A percentile compares a stretch with the other conserved stretches of the same genome.
Conservation (phyloP, 2,329 filamentous ascomycete species). For the Fusarium sp. region DNA sequence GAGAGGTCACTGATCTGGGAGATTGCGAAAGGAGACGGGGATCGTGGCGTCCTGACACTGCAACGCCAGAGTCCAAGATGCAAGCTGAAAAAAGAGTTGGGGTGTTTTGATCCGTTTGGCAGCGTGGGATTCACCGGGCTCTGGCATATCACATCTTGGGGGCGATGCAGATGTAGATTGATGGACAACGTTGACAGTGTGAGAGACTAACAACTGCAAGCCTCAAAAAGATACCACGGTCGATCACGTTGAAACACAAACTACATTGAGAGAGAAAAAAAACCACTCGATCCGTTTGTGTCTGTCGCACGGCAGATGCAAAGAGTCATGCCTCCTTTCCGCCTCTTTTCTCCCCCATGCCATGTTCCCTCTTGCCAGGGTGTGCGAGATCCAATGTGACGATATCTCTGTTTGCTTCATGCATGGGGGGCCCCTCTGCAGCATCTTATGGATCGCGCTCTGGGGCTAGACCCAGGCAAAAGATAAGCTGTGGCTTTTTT, state of each 20-base stretch:
- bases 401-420: neutral
- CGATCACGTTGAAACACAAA: neutral
- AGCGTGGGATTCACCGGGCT: neutral
- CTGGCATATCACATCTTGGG: neutral
- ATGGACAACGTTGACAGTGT: neutral
- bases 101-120: too few relatives aligned
- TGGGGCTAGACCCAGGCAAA: neutral
- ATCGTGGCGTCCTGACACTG: neutral
- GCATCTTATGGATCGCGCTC: neutral
- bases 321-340: neutral
- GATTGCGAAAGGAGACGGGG: neutral
- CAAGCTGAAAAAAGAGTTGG: too few relatives aligned
- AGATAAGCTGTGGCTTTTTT: neutral
- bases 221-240: neutral
- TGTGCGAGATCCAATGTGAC: neutral
- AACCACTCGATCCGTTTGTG: neutral
- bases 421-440: neutral
- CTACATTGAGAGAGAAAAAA: neutral
- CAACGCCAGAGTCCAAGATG: neutral
- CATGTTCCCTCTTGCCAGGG: neutral
- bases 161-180: neutral
- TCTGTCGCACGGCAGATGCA: neutral
- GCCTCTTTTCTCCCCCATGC: neutral
- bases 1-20: conserved; percentile 33
- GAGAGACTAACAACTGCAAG: neutral